Conservation (phyloP, 2,329 filamentous ascomycete species). For the Venturiaceae sp. region DNA sequence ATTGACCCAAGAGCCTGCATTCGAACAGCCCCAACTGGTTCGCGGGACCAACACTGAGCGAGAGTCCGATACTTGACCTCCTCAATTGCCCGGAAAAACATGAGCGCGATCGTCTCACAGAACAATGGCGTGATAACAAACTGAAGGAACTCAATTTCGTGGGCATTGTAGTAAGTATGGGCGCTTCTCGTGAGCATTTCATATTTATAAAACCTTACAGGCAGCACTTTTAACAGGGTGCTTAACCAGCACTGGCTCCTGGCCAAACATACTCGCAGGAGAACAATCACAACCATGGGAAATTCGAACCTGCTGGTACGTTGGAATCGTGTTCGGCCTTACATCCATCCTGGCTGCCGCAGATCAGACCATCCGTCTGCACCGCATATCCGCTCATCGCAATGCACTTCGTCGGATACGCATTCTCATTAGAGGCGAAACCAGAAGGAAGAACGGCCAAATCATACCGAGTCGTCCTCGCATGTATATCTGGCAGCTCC, state of each 20-base stretch:
- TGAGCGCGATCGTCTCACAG: conserved; percentile 25
- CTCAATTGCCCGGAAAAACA: conserved; percentile 23
- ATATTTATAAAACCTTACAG: background rate
- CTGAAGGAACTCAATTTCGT: conserved; percentile 32
- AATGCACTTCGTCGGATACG: conserved; percentile 27
- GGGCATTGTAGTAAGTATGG: conserved; percentile 27
- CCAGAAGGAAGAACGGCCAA: conserved; percentile 14
- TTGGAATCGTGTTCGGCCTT: conserved; percentile 37
- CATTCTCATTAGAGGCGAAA: conserved; percentile 19
- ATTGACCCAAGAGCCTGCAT: background rate
- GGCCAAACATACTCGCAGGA: conserved; percentile 31
- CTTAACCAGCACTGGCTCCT: conserved; percentile 33
- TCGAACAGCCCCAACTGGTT: background rate
- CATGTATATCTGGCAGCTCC: conserved; percentile 28
- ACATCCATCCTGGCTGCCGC: conserved; percentile 39
- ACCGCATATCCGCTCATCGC: conserved; percentile 30
- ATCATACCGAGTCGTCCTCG: conserved; percentile 18
- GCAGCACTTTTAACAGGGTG: conserved; percentile 28
- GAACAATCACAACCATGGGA: conserved; percentile 28
- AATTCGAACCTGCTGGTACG: conserved; percentile 32
- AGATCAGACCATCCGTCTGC: conserved; percentile 32
- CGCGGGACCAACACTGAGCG: conserved; percentile 13
- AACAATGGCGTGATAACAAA: conserved; percentile 29
- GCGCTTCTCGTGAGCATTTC: background rate
- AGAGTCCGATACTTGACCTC: conserved; percentile 26